phyloP scores from a whole-genome alignment of 1,284 basidiomycete species.

The Ceratobasidium papillatum region DNA sequence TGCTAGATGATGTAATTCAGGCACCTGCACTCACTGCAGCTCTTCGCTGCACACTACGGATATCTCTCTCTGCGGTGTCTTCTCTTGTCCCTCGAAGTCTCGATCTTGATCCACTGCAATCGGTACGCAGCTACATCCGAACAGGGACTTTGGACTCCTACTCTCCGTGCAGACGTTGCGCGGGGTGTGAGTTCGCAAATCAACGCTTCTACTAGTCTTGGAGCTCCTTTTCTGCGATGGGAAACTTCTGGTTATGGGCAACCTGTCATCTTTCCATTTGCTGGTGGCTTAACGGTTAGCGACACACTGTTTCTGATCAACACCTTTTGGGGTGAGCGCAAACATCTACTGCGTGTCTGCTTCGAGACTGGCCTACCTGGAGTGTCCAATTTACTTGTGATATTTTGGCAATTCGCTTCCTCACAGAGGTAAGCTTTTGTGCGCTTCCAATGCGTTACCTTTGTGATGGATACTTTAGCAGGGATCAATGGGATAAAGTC shows the following conservation, averaged over 20 bases:
- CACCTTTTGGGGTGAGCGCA: not conserved
- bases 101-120: not conserved
- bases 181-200: not conserved
- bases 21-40: not conserved
- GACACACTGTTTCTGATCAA: not conserved
- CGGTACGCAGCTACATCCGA: not conserved
- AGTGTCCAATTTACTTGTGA: not conserved
- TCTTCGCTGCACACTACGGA: not conserved
- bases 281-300: not conserved
- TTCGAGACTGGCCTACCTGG: not conserved
- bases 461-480: not conserved
- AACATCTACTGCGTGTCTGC: not conserved
- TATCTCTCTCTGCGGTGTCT: not conserved
- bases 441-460: not conserved
- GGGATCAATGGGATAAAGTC: not conserved
- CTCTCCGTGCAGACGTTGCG: not conserved
- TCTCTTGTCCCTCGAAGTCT: not conserved
- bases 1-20: not conserved
- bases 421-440: not conserved
- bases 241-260: not conserved
- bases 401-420: not conserved
- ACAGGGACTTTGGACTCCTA: not conserved
- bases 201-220: not conserved
- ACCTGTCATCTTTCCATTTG: not conserved
- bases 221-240: not conserved